Conservation (phyloP, 345 rosid genomes). For the Turritis glabra region DNA sequence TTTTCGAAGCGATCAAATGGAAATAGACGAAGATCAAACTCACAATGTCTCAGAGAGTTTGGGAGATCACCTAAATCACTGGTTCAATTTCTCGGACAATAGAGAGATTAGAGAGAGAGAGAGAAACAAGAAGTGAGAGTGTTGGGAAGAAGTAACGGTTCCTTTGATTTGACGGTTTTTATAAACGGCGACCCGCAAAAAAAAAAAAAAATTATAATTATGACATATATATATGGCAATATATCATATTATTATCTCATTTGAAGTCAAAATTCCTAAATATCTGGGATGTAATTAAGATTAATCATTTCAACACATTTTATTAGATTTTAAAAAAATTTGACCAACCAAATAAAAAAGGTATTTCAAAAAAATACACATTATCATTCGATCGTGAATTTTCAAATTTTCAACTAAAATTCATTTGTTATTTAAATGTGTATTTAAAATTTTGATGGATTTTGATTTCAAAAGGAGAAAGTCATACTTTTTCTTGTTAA, state of each 20-base stretch:
- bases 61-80: neutral
- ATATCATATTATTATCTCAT: constrained; percentile 2
- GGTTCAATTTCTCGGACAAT: neutral
- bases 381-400: neutral
- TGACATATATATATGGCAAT: neutral
- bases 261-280: neutral
- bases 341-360: neutral
- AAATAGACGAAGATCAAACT: constrained; percentile 1
- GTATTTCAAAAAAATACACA: neutral
- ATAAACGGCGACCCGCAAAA: neutral
- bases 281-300: neutral
- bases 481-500: neutral
- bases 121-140: constrained; percentile 2
- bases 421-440: no score
- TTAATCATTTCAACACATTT: neutral
- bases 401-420: neutral
- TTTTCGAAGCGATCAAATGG: neutral
- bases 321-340: no score
- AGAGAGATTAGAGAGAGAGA: neutral
- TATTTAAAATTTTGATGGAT: neutral
- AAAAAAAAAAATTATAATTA: neutral
- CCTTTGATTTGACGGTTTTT: constrained; percentile 31
- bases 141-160: constrained; percentile 41
- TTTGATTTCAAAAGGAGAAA: neutral
- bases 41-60: neutral